These are phyloP conservation scores for Skeletonema grethae DNA, from an alignment of 108 stramenopile species.

Conservation along the genomic window DNA sequence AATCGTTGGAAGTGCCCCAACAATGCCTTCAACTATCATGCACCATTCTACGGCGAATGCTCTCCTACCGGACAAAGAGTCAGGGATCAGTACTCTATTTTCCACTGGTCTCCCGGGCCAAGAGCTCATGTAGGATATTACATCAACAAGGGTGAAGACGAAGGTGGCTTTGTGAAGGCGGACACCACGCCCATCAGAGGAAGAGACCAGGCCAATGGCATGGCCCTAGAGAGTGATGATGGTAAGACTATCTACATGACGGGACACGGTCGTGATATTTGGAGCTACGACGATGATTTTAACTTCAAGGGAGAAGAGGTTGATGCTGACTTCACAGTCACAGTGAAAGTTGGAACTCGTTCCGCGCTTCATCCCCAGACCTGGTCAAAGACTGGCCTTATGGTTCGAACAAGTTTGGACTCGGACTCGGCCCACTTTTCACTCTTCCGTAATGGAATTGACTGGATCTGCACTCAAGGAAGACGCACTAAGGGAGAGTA, in stretches of 20 bases:
- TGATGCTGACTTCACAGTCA: constrained; percentile 18
- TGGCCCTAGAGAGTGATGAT: neutral
- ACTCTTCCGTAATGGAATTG: constrained; percentile 7
- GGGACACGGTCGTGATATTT: constrained; percentile 32
- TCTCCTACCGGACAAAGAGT: constrained; percentile 20
- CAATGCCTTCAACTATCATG: constrained; percentile 24
- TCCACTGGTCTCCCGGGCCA: constrained; percentile 1
- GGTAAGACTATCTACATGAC: constrained; percentile 34
- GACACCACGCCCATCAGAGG: constrained; percentile 9
- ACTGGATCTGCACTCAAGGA: constrained; percentile 13
- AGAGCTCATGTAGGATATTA: constrained; percentile 27
- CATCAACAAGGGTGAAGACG: constrained; percentile 25
- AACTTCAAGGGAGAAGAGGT: constrained; percentile 21
- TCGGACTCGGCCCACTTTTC: constrained; percentile 14
- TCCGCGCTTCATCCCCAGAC: neutral
- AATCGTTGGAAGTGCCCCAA: constrained; percentile 50
- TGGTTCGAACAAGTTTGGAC: constrained; percentile 25
- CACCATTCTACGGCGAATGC: constrained; percentile 28
- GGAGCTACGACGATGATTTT: constrained; percentile 25
- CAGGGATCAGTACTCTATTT: constrained; percentile 17
- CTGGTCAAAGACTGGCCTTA: constrained; percentile 38
- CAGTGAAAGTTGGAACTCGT: constrained; percentile 13
- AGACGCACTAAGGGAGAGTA: neutral
- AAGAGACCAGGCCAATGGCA: constrained; percentile 6
- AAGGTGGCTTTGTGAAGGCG: neutral